Percentiles rank a stretch among this genome's conserved stretches.
Conservation (phyloP, 148 eudicot species). For the Rhododendron griersonianum region DNA sequence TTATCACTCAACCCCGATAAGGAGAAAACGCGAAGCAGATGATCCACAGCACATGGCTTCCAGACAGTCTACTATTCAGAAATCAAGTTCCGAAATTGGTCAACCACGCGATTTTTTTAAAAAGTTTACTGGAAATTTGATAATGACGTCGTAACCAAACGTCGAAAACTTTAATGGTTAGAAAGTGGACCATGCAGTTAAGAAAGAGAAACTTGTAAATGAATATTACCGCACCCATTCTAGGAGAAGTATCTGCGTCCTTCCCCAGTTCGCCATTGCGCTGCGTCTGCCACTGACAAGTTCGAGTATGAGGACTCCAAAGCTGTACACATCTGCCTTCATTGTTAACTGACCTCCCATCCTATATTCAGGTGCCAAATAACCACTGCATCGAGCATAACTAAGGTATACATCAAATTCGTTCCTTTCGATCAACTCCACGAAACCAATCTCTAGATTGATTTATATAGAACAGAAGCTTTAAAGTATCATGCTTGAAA, state of each 20-base stretch:
- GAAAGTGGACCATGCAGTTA: not conserved
- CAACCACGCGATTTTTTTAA: not conserved
- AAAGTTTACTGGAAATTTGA: not conserved
- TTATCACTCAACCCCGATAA: not conserved
- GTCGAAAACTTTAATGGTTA: not conserved
- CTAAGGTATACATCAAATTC: not conserved
- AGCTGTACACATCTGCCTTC: constrained; percentile 98
- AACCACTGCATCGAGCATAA: constrained; percentile 59
- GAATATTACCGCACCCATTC: constrained; percentile 65
- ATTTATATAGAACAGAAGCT: not conserved
- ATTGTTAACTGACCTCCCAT: constrained; percentile 71
- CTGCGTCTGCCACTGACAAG: constrained; percentile 72
- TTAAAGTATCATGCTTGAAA: not conserved
- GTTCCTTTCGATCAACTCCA: not conserved
- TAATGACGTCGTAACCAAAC: not conserved
- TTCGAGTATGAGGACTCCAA: constrained; percentile 80
- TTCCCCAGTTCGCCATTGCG: constrained; percentile 49
- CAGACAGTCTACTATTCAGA: too few relatives aligned
- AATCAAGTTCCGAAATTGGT: not conserved
- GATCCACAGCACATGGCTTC: not conserved
- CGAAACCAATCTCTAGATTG: not conserved
- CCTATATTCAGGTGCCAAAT: constrained; percentile 93
- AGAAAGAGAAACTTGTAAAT: not conserved
- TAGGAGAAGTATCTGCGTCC: constrained; percentile 50
- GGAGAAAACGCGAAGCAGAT: not conserved